Evolutionary conservation across 768 basidiomycete species (phyloP), one percentile per base, ranked within the genome.

Genomic region (Leucosporidium scottii): DNA sequence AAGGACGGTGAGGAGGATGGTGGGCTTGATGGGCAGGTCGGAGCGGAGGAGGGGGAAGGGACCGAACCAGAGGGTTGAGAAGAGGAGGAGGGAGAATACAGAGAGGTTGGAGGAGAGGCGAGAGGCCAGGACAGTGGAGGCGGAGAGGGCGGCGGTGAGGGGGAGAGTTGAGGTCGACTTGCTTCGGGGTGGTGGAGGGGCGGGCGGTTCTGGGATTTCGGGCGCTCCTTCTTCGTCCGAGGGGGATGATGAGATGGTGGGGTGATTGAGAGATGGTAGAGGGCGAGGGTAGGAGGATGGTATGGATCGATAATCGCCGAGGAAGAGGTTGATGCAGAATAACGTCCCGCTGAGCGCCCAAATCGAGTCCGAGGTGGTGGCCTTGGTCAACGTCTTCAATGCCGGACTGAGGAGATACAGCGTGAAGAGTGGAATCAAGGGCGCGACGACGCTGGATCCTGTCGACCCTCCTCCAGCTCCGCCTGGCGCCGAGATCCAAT

Each of bases 361-460:
- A 71, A 98, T 93, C 34, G 92, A 92, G 78, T 99, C 96, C 18
- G 90, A 90, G 49, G 94, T 96, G 6, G 93, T 97, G 30, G 93
- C 91, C 49, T 90, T 89, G 34, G 92, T 94, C 75, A 99, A 80
- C 8, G 94, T 97, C 75, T 87, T 85, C 64, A 98, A 81, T 15
- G 97, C 89, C 20, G 96, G 96, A 4, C 93, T 87, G 63, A 97
- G 82, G 21, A 92, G 87, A 81, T 96, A 86, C 67, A 99, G 83
- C 10, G 90, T 85, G 28, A 96, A 83, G 75, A 94, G 90, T 72
- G 93, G 88, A 66, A 97, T 82, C 54, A 97, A 82, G 10, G 88
- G 87, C 12, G n/a, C 23, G n/a, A 53, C 51, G 51, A 53, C 23
- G 9, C n/a, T n/a, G n/a, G 27, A 27, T 27, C 51, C 27, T 9